These are phyloP conservation scores for Boletus insuetus DNA, from an alignment of 768 basidiomycete genomes.

Conservation along the genomic window DNA sequence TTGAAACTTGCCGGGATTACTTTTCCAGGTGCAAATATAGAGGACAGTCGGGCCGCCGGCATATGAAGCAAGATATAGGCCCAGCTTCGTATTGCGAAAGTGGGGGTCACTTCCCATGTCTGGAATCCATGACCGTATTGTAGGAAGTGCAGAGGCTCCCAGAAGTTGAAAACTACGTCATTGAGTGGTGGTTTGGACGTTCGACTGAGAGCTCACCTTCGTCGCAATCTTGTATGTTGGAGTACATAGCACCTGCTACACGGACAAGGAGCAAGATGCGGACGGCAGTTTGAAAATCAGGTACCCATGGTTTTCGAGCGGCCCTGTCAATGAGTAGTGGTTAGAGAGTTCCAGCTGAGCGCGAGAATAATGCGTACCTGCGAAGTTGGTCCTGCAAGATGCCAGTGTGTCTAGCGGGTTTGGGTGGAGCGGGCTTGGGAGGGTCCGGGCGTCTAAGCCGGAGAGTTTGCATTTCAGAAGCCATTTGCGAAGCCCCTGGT, in stretches of 20 bases:
- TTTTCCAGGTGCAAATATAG: constrained; percentile 66
- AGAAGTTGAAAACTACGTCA: constrained; percentile 92
- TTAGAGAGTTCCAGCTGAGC: constrained; percentile 7
- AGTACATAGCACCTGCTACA: constrained; percentile 87
- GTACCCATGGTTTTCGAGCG: constrained; percentile 78
- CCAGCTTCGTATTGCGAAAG: constrained; percentile 93
- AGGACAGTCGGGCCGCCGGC: constrained; percentile 59
- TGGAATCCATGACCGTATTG: constrained; percentile 87
- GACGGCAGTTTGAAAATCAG: constrained; percentile 80
- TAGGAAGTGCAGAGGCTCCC: constrained; percentile 96
- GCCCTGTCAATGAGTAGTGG: constrained; percentile 45
- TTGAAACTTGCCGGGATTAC: constrained; percentile 38
- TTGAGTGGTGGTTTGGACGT: not conserved
- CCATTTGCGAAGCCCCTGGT: constrained; percentile 27
- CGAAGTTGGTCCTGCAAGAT: constrained; percentile 80
- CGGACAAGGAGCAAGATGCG: constrained; percentile 81
- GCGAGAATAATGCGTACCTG: constrained; percentile 42
- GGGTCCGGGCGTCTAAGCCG: constrained; percentile 47
- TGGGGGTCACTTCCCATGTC: constrained; percentile 95
- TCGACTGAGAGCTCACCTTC: constrained; percentile 60
- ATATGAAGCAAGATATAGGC: constrained; percentile 84
- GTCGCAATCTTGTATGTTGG: constrained; percentile 93
- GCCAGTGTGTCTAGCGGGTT: constrained; percentile 52
- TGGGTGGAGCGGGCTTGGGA: constrained; percentile 24
- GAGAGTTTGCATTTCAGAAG: constrained; percentile 46